Evolutionary conservation across 1,284 basidiomycete genomes (phyloP).

Genomic region (Apiotrichum brassicae): DNA sequence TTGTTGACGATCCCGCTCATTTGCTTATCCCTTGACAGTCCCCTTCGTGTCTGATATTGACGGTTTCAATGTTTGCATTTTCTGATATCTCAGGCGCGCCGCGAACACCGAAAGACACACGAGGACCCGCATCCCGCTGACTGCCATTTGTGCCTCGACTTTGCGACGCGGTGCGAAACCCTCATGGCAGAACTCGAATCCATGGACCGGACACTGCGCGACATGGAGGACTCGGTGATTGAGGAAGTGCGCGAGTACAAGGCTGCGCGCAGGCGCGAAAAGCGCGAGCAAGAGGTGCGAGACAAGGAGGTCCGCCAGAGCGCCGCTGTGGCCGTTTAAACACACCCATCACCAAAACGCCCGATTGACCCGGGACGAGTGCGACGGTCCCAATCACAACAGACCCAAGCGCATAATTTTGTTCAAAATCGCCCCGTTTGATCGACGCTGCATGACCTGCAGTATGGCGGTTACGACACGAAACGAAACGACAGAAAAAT

Average conservation of each 20-base stretch:
- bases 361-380: no score
- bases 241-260: neutral
- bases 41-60: no score
- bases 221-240: neutral
- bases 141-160: neutral
- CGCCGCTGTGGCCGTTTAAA: neutral
- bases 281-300: neutral
- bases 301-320: neutral
- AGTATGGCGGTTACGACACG: no score
- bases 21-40: no score
- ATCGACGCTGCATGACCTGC: no score
- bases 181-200: neutral
- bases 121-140: neutral
- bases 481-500: no score
- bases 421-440: no score
- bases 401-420: no score
- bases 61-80: no score
- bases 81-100: constrained; percentile 1
- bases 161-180: neutral
- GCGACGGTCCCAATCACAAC: no score
- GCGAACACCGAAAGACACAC: constrained; percentile 1
- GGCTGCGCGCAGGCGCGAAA: constrained; percentile 1
- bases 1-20: no score
- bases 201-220: constrained; percentile 2
- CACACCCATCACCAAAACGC: no score